A percentile compares a stretch with the other conserved stretches of the same genome.
These are phyloP conservation scores for Chenopodium berlandieri DNA, from an alignment of 148 eudicot species.

Conservation along the genomic window DNA sequence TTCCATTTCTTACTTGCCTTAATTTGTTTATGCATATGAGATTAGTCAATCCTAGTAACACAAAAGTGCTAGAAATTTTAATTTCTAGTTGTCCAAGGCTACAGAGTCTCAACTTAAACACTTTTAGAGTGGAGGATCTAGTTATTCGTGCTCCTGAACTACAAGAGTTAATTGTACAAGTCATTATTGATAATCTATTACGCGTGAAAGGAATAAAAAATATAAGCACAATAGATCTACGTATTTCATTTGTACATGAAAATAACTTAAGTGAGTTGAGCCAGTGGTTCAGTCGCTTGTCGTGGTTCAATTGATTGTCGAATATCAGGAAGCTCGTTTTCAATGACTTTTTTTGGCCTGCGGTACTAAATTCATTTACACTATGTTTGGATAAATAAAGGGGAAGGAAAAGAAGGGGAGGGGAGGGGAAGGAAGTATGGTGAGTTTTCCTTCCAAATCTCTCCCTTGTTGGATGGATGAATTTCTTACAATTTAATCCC, in stretches of 20 bases:
- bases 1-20: not conserved
- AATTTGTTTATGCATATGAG: not conserved
- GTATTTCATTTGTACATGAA: not conserved
- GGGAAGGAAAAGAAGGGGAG: no score
- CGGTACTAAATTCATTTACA: no score
- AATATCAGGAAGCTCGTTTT: not conserved
- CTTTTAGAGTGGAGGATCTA: not conserved
- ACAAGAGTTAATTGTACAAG: not conserved
- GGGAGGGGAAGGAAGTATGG: no score
- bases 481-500: no score
- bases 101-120: not conserved
- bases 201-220: not conserved
- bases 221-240: not conserved
- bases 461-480: no score
- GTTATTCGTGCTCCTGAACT: constrained; percentile 9
- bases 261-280: not conserved
- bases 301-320: not conserved
- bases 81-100: constrained; percentile 9
- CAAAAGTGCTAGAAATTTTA: not conserved
- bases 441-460: no score
- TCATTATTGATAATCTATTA: not conserved
- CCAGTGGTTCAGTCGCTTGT: not conserved
- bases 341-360: no score
- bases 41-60: no score
- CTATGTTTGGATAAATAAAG: no score